Base-by-base conservation (phyloP, 331 rosid species). In the Acacia concinna region DNA sequence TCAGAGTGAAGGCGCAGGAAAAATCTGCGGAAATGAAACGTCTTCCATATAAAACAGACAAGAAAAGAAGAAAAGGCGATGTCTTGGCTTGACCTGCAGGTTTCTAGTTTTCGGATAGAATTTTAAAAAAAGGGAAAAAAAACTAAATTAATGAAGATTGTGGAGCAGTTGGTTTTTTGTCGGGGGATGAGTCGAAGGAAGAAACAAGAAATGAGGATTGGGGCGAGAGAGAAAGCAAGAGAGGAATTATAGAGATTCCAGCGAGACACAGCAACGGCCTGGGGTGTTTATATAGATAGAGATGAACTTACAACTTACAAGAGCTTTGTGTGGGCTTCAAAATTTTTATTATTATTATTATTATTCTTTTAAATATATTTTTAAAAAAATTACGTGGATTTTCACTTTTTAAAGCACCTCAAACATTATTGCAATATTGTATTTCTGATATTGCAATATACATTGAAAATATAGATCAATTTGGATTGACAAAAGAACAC, bases 221-320 rank as follows among this genome's bases (percentile, higher is more conserved):
- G 49, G 34, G 51, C 15, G 20, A 46, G 79, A 17, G 8, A 46
- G 30, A 17, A 21, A 44, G 30, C 14, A 65, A 60, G 54, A 73
- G 64, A 68, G 15, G 59, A 49, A 12, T n/a, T n/a, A n/a, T 70
- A 60, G 52, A 82, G 86, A 49, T 86, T 68, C 56, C 56, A 68
- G 30, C 20, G 47, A 67, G 73, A 49, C 72, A 52, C 40, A 47
- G 74, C 81, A 83, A 80, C 81, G 68, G 81, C 65, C 44, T 86
- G 79, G 43, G 13, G 75, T 77, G 20, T 59, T 59, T 59, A 59
- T 59, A 59, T 59, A 59, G 65, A 59, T 5, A 27, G 17, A 59
- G 34, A 27, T 21, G 63, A 62, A 62, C 40, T 62, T 62, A 15
- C 38, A 27, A n/a, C n/a, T n/a, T n/a, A n/a, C n/a, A n/a, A n/a